Conservation (phyloP, 208 protist species). For the Leishmania braziliensis region DNA sequence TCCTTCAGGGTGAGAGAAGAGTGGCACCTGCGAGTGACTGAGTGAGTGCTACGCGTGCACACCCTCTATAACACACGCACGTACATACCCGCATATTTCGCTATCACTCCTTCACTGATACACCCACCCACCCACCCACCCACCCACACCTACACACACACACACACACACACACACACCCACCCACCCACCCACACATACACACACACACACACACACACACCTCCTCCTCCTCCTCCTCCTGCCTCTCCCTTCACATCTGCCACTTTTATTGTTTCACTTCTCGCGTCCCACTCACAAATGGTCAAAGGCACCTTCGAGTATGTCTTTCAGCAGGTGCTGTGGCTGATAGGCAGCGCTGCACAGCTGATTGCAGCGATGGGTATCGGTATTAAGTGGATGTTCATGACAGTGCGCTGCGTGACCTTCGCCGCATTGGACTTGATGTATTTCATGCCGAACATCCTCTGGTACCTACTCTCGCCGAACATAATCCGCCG, state of each 20-base stretch:
- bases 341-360: constrained; percentile 58
- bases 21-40: background rate
- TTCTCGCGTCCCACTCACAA: background rate
- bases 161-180: too few species aligned
- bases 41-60: too few species aligned
- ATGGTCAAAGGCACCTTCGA: constrained; percentile 38
- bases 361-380: constrained; percentile 72
- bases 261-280: constrained; percentile 2
- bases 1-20: background rate
- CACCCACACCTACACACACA: too few species aligned
- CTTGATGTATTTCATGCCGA: constrained; percentile 63
- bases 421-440: constrained; percentile 63
- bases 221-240: background rate
- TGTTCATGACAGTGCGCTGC: constrained; percentile 70
- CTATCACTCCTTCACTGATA: too few species aligned
- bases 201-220: background rate
- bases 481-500: constrained; percentile 79
- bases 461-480: constrained; percentile 68
- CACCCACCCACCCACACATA: background rate
- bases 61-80: too few species aligned
- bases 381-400: constrained; percentile 80
- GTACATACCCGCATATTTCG: too few species aligned
- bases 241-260: background rate
- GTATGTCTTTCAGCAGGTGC: constrained; percentile 60
- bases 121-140: background rate